Percentiles rank a stretch among this genome's conserved stretches.
Evolutionary conservation across 495 filamentous ascomycete genomes (phyloP).

Genomic region (Penicillium antarcticum): DNA sequence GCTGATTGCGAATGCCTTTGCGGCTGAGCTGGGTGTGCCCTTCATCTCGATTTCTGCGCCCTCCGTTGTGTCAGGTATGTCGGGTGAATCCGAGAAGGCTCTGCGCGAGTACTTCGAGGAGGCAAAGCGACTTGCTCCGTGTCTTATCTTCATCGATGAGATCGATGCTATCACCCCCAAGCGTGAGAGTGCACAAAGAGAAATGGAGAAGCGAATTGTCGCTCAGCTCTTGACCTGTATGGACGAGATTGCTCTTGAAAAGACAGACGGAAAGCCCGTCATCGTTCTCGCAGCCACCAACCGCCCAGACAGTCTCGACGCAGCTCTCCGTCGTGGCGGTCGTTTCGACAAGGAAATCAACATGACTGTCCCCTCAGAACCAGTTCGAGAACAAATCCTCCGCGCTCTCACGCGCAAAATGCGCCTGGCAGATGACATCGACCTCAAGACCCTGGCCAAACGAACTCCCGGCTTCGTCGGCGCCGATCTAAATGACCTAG

Average conservation of each 20-base stretch:
- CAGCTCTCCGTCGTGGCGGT: constrained; percentile 79
- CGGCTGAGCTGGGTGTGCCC: constrained; percentile 76
- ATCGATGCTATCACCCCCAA: constrained; percentile 96
- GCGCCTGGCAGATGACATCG: constrained; percentile 65
- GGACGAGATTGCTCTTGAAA: constrained; percentile 78
- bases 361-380: constrained; percentile 88
- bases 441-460: constrained; percentile 79
- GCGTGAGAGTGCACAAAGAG: constrained; percentile 87
- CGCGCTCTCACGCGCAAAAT: constrained; percentile 70
- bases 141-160: constrained; percentile 92
- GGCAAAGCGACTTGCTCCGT: constrained; percentile 82
- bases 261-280: constrained; percentile 83
- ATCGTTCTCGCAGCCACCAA: constrained; percentile 94
- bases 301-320: constrained; percentile 84
- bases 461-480: constrained; percentile 93
- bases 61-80: constrained; percentile 89
- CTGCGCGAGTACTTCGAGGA: constrained; percentile 88
- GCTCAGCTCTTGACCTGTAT: constrained; percentile 88
- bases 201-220: constrained; percentile 97
- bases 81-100: constrained; percentile 93
- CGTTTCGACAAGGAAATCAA: constrained; percentile 93
- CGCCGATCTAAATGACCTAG: constrained; percentile 84
- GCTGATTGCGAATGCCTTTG: constrained; percentile 86
- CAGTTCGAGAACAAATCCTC: constrained; percentile 79
- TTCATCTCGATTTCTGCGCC: constrained; percentile 89